phyloP scores from a whole-genome alignment of 306 rosid genomes.

The Rosa lucieae region DNA sequence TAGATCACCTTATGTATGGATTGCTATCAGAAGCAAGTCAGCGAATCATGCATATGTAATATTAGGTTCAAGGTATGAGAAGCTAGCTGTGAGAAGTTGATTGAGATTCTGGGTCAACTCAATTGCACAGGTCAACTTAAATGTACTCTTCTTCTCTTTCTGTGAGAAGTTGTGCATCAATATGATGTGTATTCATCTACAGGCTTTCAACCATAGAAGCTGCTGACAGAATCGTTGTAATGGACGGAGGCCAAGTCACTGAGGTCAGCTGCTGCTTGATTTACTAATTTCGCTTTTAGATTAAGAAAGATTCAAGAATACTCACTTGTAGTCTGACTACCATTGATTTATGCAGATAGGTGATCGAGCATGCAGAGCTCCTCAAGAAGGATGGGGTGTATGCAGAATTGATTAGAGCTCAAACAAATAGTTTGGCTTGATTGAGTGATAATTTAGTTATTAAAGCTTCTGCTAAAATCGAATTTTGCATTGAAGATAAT shows the following conservation, averaged over 20 bases:
- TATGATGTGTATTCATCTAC: slow-evolving; percentile 5
- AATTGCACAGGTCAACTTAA: slow-evolving; percentile 32
- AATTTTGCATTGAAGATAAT: no score
- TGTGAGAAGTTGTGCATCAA: not conserved
- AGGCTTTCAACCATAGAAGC: slow-evolving; percentile 46
- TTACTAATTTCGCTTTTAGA: not conserved
- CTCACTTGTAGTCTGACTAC: not conserved
- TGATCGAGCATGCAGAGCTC: slow-evolving; percentile 33
- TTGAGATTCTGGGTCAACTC: no score
- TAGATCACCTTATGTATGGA: no score
- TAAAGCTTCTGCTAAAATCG: no score
- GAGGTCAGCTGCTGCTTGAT: slow-evolving; percentile 33
- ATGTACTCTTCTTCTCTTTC: no score
- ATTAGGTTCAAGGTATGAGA: no score
- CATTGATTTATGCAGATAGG: slow-evolving; percentile 28
- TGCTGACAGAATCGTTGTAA: slow-evolving; percentile 49
- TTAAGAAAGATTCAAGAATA: not conserved
- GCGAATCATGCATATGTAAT: no score
- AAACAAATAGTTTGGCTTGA: slow-evolving; percentile 8
- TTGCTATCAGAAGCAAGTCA: no score
- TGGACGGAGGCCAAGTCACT: slow-evolving; percentile 40
- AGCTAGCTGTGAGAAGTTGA: no score
- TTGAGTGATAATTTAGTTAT: no score
- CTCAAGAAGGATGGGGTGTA: slow-evolving; percentile 30
- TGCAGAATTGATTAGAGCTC: slow-evolving; percentile 32